Conservation (phyloP, 202 grass and related monocot species). For the Tripidium arundinaceum region DNA sequence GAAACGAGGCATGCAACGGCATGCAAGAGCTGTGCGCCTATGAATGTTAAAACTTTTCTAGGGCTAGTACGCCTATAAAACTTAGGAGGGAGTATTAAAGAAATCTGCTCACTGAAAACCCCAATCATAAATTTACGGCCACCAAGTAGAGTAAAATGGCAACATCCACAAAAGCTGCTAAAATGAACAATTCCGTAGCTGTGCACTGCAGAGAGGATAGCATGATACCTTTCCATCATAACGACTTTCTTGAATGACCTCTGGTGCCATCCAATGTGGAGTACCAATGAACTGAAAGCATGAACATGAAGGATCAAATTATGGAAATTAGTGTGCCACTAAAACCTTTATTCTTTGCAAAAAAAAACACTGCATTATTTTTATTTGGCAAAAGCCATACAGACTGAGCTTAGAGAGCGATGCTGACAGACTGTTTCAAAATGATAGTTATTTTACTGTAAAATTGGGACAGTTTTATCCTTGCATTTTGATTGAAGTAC, state of each 20-base stretch:
- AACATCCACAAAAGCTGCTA: slow-evolving; percentile 18
- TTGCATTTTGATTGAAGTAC: neutral
- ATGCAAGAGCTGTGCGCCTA: too few relatives aligned
- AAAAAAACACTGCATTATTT: neutral
- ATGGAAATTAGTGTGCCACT: slow-evolving; percentile 2
- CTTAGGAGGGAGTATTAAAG: too few relatives aligned
- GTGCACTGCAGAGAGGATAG: neutral
- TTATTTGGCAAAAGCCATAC: neutral
- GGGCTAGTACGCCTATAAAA: too few relatives aligned
- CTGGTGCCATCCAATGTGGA: slow-evolving; percentile 99
- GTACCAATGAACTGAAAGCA: slow-evolving; percentile 95
- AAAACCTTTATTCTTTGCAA: neutral
- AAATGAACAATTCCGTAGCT: slow-evolving; percentile 4
- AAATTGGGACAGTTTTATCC: neutral
- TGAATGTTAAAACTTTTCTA: too few relatives aligned
- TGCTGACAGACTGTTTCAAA: neutral
- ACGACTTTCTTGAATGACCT: slow-evolving; percentile 99
- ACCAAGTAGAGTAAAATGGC: neutral
- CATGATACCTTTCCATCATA: slow-evolving; percentile 95
- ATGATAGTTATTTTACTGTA: neutral
- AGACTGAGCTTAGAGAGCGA: neutral
- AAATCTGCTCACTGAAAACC: neutral
- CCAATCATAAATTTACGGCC: neutral
- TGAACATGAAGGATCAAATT: slow-evolving; percentile 26
- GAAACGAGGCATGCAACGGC: too few relatives aligned